phyloP scores from a whole-genome alignment of 768 basidiomycete species.

The Lactarius sanguifluus region DNA sequence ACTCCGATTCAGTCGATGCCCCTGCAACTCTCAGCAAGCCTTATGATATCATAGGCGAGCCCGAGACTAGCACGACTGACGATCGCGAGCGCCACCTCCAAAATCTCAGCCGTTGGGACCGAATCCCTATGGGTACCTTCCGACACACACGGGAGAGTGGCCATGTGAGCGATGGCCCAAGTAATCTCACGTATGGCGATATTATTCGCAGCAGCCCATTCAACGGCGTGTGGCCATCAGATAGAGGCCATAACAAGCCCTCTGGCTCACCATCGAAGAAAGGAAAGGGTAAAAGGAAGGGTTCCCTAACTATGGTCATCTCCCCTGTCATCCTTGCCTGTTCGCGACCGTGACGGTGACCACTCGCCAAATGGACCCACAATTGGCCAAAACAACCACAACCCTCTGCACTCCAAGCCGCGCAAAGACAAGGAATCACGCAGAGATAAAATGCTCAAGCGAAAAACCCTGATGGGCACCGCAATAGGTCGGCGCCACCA shows the following conservation, averaged over 20 bases:
- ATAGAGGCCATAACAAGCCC: conserved; percentile 28
- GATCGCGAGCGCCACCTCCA: conserved; percentile 44
- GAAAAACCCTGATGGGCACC: conserved; percentile 50
- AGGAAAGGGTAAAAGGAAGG: conserved; percentile 38
- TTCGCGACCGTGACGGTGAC: conserved; percentile 49
- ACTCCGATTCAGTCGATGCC: conserved; percentile 46
- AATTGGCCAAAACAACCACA: conserved; percentile 33
- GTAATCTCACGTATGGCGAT: conserved; percentile 23
- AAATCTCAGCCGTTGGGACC: conserved; percentile 68
- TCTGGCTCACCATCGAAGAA: conserved; percentile 31
- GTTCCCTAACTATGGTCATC: conserved; percentile 38
- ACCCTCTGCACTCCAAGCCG: conserved; percentile 48
- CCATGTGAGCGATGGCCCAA: conserved; percentile 23
- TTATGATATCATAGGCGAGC: conserved; percentile 26
- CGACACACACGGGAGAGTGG: conserved; percentile 54
- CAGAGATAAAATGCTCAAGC: conserved; percentile 60
- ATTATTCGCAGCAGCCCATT: conserved; percentile 29
- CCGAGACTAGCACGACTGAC: conserved; percentile 25
- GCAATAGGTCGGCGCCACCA: conserved; percentile 38
- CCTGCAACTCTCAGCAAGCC: conserved; percentile 13
- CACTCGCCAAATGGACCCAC: conserved; percentile 50
- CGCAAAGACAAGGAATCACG: conserved; percentile 56
- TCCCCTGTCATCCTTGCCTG: conserved; percentile 56
- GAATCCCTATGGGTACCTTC: conserved; percentile 71
- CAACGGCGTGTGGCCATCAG: conserved; percentile 30